Conservation (phyloP, 768 basidiomycete genomes). For the Tephrocybe sp. region DNA sequence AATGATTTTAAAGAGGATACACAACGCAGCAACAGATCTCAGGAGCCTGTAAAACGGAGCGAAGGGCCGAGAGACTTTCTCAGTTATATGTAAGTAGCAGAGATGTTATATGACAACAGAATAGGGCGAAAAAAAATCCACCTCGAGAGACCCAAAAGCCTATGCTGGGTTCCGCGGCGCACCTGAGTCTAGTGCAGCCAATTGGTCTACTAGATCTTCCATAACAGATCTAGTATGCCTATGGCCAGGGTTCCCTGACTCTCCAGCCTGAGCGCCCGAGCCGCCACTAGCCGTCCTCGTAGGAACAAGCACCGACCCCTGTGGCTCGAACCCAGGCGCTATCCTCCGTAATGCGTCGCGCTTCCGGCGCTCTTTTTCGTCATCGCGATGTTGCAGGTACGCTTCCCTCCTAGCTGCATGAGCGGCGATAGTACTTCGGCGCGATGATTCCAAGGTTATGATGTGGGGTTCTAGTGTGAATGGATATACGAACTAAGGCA, state of each 20-base stretch:
- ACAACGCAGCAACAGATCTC: too few species aligned
- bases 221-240: slow-evolving; percentile 56
- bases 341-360: slow-evolving; percentile 72
- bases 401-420: slow-evolving; percentile 69
- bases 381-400: slow-evolving; percentile 67
- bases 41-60: too few species aligned
- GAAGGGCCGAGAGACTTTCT: too few species aligned
- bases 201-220: slow-evolving; percentile 80
- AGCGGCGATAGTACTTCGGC: slow-evolving; percentile 64
- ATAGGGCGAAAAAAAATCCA: too few species aligned
- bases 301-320: slow-evolving; percentile 58
- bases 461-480: slow-evolving; percentile 91
- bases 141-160: too few species aligned
- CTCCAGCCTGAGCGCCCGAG: slow-evolving; percentile 13
- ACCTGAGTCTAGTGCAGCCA: slow-evolving; percentile 63
- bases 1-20: too few species aligned
- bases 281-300: slow-evolving; percentile 32
- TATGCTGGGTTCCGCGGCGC: not conserved
- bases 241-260: slow-evolving; percentile 12
- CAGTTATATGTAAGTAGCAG: too few species aligned
- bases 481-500: slow-evolving; percentile 86
- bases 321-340: slow-evolving; percentile 83
- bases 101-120: too few species aligned
- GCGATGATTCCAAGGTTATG: slow-evolving; percentile 71
- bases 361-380: slow-evolving; percentile 69